These are phyloP conservation scores for Lenzites betulinus DNA, from an alignment of 768 basidiomycete species.

Conservation along the genomic window DNA sequence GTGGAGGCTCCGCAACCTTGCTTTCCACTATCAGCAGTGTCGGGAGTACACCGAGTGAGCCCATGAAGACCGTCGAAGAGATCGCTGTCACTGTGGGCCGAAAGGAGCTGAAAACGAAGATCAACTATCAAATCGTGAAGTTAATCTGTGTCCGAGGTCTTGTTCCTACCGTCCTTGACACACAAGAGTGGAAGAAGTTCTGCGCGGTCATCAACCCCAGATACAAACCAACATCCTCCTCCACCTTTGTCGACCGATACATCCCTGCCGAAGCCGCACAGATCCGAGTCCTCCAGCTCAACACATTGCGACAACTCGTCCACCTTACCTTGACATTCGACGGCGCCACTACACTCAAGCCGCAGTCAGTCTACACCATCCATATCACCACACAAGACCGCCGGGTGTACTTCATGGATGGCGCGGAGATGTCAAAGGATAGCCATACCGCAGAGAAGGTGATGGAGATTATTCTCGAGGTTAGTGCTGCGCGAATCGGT, in stretches of 20 bases:
- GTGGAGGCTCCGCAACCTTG: too few species aligned
- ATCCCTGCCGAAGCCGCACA: constrained; percentile 7
- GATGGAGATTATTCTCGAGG: constrained; percentile 21
- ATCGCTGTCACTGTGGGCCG: neutral
- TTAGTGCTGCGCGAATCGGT: neutral
- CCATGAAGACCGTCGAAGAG: too few species aligned
- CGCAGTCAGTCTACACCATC: constrained; percentile 33
- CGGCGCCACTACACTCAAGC: constrained; percentile 32
- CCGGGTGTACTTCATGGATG: constrained; percentile 28
- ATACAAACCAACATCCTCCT: neutral
- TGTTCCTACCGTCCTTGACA: neutral
- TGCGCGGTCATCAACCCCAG: neutral
- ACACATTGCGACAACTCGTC: constrained; percentile 3
- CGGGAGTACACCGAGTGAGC: too few species aligned
- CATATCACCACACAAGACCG: constrained; percentile 34
- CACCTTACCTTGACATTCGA: constrained; percentile 30
- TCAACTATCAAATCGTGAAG: constrained; percentile 1
- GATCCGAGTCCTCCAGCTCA: neutral
- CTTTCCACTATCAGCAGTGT: too few species aligned
- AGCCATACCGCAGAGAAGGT: constrained; percentile 34
- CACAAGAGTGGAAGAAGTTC: constrained; percentile 2
- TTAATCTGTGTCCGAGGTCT: constrained; percentile 4
- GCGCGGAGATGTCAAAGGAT: constrained; percentile 29
- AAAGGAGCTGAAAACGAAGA: neutral
- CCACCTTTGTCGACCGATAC: neutral